Conservation (phyloP, 176 grass and related monocot genomes). For the barley (Hordeum vulgare) region DNA sequence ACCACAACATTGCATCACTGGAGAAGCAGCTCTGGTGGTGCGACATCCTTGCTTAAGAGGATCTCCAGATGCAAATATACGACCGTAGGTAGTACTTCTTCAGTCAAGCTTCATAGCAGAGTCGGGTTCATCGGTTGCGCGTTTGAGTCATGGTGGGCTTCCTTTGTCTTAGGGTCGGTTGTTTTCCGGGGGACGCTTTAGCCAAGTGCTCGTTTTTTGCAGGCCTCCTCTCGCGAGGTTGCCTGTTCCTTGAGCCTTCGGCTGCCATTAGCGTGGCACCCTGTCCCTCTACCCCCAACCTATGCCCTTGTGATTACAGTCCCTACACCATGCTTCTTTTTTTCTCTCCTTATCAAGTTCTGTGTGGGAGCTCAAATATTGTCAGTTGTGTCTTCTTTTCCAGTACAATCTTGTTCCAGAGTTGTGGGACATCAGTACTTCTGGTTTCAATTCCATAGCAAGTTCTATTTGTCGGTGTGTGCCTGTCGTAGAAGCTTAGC, state of each 20-base stretch:
- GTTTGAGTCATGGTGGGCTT: constrained; percentile 42
- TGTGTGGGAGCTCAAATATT: constrained; percentile 44
- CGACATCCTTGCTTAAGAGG: constrained; percentile 75
- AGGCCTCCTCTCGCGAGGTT: constrained; percentile 17
- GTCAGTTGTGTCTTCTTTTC: constrained; percentile 31
- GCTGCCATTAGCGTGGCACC: constrained; percentile 26
- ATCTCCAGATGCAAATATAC: constrained; percentile 51
- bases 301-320: constrained; percentile 41
- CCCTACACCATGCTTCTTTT: constrained; percentile 41
- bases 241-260: constrained; percentile 58
- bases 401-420: constrained; percentile 25
- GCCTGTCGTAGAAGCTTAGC: background rate
- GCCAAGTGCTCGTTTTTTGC: constrained; percentile 64
- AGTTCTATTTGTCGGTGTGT: constrained; percentile 12
- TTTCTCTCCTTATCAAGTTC: constrained; percentile 27
- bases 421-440: constrained; percentile 10
- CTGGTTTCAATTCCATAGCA: constrained; percentile 24
- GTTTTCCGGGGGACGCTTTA: constrained; percentile 42
- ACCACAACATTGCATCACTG: constrained; percentile 55
- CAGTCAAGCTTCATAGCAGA: constrained; percentile 21
- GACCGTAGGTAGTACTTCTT: constrained; percentile 28
- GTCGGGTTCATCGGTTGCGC: constrained; percentile 39
- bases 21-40: constrained; percentile 86
- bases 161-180: constrained; percentile 45
- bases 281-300: constrained; percentile 48